Percentiles rank a stretch among this genome's conserved stretches.
phyloP scores from a whole-genome alignment of 2,329 filamentous ascomycete genomes.

The Westerdykella aurantiaca region DNA sequence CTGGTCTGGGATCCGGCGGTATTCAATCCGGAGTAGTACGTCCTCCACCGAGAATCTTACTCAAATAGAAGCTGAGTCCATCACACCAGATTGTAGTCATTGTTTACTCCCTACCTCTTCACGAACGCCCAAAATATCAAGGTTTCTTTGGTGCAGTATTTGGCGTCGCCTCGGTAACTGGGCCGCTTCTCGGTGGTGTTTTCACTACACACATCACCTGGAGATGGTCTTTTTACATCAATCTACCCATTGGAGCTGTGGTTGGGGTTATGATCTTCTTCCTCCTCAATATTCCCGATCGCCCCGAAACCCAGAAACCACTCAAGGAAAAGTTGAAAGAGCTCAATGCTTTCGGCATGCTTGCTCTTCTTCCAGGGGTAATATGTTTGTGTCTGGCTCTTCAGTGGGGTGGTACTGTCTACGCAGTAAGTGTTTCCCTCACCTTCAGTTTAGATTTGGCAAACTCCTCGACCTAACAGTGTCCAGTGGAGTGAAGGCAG shows the following conservation, averaged over 20 bases:
- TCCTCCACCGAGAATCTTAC: background rate
- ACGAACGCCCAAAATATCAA: conserved; percentile 33
- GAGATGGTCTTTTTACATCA: conserved; percentile 35
- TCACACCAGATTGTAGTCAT: background rate
- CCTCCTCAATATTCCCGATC: conserved; percentile 5
- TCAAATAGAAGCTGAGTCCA: no score
- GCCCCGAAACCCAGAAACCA: conserved; percentile 19
- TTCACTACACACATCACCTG: conserved; percentile 12
- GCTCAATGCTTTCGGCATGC: conserved; percentile 13
- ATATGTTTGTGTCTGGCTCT: conserved; percentile 13
- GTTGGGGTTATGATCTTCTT: conserved; percentile 1
- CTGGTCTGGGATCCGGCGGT: conserved; percentile 13
- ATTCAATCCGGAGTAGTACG: background rate
- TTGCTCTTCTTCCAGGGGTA: conserved; percentile 8
- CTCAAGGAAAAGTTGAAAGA: conserved; percentile 33
- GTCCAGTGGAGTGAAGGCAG: conserved; percentile 39
- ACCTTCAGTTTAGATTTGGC: conserved; percentile 29
- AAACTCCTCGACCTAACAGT: background rate
- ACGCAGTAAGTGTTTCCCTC: conserved; percentile 21
- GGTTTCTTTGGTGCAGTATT: conserved; percentile 24
- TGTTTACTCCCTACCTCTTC: conserved; percentile 14
- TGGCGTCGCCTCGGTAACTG: conserved; percentile 28
- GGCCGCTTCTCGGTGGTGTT: conserved; percentile 26
- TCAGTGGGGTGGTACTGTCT: conserved; percentile 27
- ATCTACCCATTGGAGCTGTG: conserved; percentile 30